phyloP scores from a whole-genome alignment of 495 filamentous ascomycete species.

The Amorphotheca resinae region DNA sequence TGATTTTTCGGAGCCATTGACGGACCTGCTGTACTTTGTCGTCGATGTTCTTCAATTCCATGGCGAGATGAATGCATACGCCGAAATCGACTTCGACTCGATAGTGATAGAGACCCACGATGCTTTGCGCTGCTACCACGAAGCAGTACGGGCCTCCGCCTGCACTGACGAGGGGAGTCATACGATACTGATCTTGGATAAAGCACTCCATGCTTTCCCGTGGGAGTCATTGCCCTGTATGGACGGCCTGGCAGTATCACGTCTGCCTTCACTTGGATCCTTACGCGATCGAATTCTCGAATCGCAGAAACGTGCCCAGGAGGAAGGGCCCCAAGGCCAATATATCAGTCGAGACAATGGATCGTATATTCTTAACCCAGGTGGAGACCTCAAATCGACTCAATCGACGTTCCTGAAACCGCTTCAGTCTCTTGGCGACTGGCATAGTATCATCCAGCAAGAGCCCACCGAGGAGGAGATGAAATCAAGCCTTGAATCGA shows the following conservation, averaged over 20 bases:
- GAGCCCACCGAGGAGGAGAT: conserved; percentile 71
- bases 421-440: conserved; percentile 40
- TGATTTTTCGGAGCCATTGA: conserved; percentile 75
- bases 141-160: conserved; percentile 27
- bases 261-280: conserved; percentile 71
- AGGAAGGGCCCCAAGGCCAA: conserved; percentile 30
- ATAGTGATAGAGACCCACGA: conserved; percentile 77
- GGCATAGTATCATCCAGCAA: conserved; percentile 52
- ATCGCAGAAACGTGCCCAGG: conserved; percentile 27
- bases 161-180: conserved; percentile 37
- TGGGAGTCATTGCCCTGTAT: conserved; percentile 94
- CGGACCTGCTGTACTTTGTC: conserved; percentile 88
- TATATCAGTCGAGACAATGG: conserved; percentile 49
- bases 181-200: conserved; percentile 88
- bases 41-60: conserved; percentile 95
- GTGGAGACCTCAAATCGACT: conserved; percentile 67
- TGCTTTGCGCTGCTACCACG: conserved; percentile 67
- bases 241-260: conserved; percentile 62
- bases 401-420: conserved; percentile 56
- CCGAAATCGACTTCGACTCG: conserved; percentile 91
- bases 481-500: conserved; percentile 41
- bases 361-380: conserved; percentile 79
- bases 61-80: conserved; percentile 91
- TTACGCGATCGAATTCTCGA: conserved; percentile 55
- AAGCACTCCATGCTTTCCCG: conserved; percentile 75